Conservation (phyloP, 2,329 filamentous ascomycete genomes). For the Uncinocarpus reesii region DNA sequence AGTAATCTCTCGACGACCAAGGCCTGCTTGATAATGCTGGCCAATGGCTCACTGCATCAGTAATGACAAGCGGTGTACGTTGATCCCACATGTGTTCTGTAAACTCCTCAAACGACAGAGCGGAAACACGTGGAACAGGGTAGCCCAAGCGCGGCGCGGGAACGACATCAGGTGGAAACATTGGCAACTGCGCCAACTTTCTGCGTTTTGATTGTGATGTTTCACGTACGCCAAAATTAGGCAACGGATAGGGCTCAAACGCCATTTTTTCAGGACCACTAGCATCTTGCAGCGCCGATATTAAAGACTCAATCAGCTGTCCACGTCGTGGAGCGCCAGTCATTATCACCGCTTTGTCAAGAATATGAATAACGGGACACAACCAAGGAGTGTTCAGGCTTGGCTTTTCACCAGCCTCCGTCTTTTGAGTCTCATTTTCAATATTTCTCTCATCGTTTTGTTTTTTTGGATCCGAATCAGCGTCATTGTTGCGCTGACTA, state of each 20-base stretch:
- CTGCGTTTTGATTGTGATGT: slow-evolving; percentile 24
- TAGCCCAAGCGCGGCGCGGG: slow-evolving; percentile 28
- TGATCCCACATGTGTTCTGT: slow-evolving; percentile 47
- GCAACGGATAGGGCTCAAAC: slow-evolving; percentile 1
- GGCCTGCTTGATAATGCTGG: slow-evolving; percentile 58
- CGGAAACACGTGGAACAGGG: slow-evolving; percentile 33
- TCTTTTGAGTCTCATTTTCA: slow-evolving; percentile 7
- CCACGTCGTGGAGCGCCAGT: slow-evolving; percentile 55
- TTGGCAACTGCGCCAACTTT: slow-evolving; percentile 20
- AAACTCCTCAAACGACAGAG: slow-evolving; percentile 50
- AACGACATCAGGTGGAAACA: slow-evolving; percentile 28
- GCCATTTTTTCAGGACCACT: slow-evolving; percentile 10
- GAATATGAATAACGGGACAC: slow-evolving; percentile 49
- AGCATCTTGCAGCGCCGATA: slow-evolving; percentile 26
- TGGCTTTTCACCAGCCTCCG: slow-evolving; percentile 12
- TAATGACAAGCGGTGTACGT: slow-evolving; percentile 58
- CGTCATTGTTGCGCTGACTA: slow-evolving; percentile 4
- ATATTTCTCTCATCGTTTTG: not conserved
- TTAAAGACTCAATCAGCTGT: slow-evolving; percentile 30
- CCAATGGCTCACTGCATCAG: slow-evolving; percentile 57
- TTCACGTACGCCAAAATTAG: slow-evolving; percentile 3
- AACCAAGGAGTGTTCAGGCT: slow-evolving; percentile 37
- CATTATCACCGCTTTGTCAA: slow-evolving; percentile 70
- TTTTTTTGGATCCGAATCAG: slow-evolving; percentile 1
- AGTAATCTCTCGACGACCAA: slow-evolving; percentile 66